phyloP scores from a whole-genome alignment of 805 yeast genomes.

The Kuraishia molischiana region DNA sequence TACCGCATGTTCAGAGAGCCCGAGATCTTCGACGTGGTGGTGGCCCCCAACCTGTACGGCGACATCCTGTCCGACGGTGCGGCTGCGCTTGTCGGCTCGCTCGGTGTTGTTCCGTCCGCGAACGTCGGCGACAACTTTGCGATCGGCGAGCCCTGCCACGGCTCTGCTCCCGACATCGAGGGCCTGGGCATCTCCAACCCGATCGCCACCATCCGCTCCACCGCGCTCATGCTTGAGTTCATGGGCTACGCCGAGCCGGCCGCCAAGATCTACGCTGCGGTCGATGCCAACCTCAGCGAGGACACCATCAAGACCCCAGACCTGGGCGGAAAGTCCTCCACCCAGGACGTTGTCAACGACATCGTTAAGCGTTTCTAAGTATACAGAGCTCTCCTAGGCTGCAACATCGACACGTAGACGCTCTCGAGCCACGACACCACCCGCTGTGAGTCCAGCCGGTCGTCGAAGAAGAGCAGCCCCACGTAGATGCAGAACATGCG shows the following conservation, averaged over 20 bases:
- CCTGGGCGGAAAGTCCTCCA: conserved; percentile 82
- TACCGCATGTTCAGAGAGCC: conserved; percentile 99
- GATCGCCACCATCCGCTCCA: conserved; percentile 94
- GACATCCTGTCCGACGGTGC: conserved; percentile 97
- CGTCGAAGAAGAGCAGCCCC: not conserved
- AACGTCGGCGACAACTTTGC: conserved; percentile 95
- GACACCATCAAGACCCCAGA: conserved; percentile 84
- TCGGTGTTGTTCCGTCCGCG: conserved; percentile 97
- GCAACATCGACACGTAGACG: too few relatives aligned
- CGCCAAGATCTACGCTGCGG: conserved; percentile 86
- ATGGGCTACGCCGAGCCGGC: conserved; percentile 89
- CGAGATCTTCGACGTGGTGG: conserved; percentile 92
- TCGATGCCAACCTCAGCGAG: conserved; percentile 83
- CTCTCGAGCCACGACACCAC: not conserved
- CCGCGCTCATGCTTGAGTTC: conserved; percentile 95
- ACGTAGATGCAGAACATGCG: not conserved
- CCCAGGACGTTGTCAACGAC: conserved; percentile 82
- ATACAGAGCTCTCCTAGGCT: not conserved
- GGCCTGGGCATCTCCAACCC: conserved; percentile 95
- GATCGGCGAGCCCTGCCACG: conserved; percentile 99
- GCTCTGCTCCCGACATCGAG: conserved; percentile 97
- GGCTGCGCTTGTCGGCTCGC: conserved; percentile 94
- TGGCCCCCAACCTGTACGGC: conserved; percentile 97
- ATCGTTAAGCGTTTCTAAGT: conserved; percentile 45
- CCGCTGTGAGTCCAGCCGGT: not conserved